phyloP scores from a whole-genome alignment of 2,329 filamentous ascomycete species.

The Monilinia fructigena region DNA sequence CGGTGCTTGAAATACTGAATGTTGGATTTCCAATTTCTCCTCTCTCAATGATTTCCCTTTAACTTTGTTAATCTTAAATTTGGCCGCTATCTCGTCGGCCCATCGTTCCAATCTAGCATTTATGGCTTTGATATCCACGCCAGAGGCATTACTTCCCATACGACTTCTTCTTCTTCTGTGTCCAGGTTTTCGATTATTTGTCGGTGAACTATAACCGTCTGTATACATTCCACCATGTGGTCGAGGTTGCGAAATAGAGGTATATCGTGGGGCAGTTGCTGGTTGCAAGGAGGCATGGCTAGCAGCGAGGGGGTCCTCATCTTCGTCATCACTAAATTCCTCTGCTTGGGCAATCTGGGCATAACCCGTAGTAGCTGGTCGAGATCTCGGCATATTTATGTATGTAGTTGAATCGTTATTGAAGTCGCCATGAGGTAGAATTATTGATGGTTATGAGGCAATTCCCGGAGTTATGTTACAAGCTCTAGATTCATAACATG shows the following conservation, averaged over 20 bases:
- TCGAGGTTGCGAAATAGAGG: slow-evolving; percentile 60
- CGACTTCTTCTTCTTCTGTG: slow-evolving; percentile 46
- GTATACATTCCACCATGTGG: slow-evolving; percentile 60
- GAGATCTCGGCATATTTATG: slow-evolving; percentile 36
- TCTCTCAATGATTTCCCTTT: slow-evolving; percentile 75
- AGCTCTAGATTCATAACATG: slow-evolving; percentile 10
- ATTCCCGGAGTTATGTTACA: slow-evolving; percentile 17
- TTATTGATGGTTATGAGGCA: background rate
- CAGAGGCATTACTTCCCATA: slow-evolving; percentile 70
- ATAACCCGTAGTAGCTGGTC: slow-evolving; percentile 75
- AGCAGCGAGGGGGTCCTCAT: slow-evolving; percentile 60
- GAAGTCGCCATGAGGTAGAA: slow-evolving; percentile 19
- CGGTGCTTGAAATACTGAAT: slow-evolving; percentile 93
- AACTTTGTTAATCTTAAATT: slow-evolving; percentile 84
- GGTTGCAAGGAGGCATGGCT: slow-evolving; percentile 55
- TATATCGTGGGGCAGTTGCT: slow-evolving; percentile 60
- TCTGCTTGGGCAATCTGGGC: slow-evolving; percentile 82
- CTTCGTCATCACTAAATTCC: slow-evolving; percentile 60
- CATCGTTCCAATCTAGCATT: slow-evolving; percentile 92
- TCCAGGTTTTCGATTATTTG: slow-evolving; percentile 45
- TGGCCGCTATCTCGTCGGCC: slow-evolving; percentile 96
- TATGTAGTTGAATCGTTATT: slow-evolving; percentile 7
- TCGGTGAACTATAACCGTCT: slow-evolving; percentile 42
- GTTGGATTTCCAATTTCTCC: slow-evolving; percentile 89
- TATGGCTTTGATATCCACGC: slow-evolving; percentile 96